Evolutionary conservation across 306 rosid genomes (phyloP).

Genomic region (Purshia tridentata): DNA sequence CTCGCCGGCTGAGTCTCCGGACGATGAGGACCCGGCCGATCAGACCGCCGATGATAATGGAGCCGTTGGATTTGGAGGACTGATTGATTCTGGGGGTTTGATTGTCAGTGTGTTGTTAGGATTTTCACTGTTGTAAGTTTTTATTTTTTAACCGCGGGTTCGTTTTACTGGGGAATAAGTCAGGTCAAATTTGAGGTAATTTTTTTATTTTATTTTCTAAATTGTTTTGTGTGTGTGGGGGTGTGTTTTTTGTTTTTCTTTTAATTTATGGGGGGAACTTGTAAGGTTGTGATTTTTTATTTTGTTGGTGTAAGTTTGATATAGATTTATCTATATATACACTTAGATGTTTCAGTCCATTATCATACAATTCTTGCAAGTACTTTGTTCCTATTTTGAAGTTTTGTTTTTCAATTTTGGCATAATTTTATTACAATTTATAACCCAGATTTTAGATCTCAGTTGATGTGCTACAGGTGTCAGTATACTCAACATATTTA

Average conservation of each 20-base stretch:
- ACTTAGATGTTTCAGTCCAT: no score
- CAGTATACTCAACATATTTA: no score
- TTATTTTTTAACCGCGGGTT: neutral
- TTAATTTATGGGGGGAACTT: no score
- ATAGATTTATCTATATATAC: no score
- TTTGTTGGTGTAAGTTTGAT: no score
- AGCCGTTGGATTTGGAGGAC: constrained; percentile 33
- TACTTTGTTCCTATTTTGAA: no score
- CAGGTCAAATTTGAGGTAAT: neutral
- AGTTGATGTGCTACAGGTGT: no score
- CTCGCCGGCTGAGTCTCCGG: constrained; percentile 39
- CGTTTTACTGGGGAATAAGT: constrained; percentile 11
- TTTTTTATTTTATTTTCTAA: neutral
- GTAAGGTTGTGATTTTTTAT: no score
- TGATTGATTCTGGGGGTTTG: constrained; percentile 18
- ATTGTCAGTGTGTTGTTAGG: constrained; percentile 29
- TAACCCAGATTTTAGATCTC: no score
- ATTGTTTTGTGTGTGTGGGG: neutral
- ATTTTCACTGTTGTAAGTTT: constrained; percentile 41
- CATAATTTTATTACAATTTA: no score
- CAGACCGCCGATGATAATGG: constrained; percentile 47
- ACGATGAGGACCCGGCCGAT: constrained; percentile 48
- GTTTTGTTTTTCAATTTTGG: no score
- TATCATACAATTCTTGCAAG: no score
- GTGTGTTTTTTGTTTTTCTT: neutral